These are phyloP conservation scores for Postia placenta DNA, from an alignment of 768 basidiomycete species.

Conservation along the genomic window DNA sequence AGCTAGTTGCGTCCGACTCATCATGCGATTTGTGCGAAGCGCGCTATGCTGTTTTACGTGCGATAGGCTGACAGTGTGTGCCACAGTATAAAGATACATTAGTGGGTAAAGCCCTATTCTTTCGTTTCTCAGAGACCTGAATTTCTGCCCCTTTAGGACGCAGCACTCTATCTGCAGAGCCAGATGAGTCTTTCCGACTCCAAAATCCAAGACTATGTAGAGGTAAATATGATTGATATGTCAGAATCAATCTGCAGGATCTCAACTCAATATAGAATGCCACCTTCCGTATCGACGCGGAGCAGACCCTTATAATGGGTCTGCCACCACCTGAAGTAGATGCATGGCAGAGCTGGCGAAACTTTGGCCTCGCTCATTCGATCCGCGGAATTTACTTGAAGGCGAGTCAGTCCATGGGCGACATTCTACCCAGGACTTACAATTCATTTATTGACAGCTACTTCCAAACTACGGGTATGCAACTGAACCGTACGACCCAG, in stretches of 20 bases:
- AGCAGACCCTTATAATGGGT: slow-evolving; percentile 37
- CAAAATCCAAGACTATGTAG: slow-evolving; percentile 41
- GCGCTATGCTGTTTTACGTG: slow-evolving; percentile 3
- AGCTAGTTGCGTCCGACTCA: slow-evolving; percentile 29
- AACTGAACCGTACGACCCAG: slow-evolving; percentile 21
- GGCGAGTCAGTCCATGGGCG: slow-evolving; percentile 19
- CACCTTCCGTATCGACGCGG: slow-evolving; percentile 34
- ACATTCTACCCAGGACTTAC: background rate
- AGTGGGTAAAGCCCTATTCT: too few relatives aligned
- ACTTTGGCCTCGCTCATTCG: slow-evolving; percentile 38
- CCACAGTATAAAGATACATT: slow-evolving; percentile 35
- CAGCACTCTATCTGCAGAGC: slow-evolving; percentile 35
- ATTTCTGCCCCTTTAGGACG: slow-evolving; percentile 29
- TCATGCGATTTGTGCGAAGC: slow-evolving; percentile 29
- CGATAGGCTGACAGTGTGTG: background rate
- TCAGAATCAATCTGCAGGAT: background rate
- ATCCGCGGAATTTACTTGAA: slow-evolving; percentile 30
- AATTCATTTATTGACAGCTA: slow-evolving; percentile 24
- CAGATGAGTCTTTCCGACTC: slow-evolving; percentile 34
- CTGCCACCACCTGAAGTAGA: slow-evolving; percentile 34
- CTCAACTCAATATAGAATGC: slow-evolving; percentile 25
- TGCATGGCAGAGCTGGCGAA: slow-evolving; percentile 30
- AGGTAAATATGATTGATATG: slow-evolving; percentile 23
- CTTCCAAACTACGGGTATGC: slow-evolving; percentile 34
- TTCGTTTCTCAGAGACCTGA: background rate